A percentile compares a stretch with the other conserved stretches of the same genome.
These are phyloP conservation scores for Raddia distichophylla DNA, from an alignment of 176 grass and related monocot species.

Conservation along the genomic window DNA sequence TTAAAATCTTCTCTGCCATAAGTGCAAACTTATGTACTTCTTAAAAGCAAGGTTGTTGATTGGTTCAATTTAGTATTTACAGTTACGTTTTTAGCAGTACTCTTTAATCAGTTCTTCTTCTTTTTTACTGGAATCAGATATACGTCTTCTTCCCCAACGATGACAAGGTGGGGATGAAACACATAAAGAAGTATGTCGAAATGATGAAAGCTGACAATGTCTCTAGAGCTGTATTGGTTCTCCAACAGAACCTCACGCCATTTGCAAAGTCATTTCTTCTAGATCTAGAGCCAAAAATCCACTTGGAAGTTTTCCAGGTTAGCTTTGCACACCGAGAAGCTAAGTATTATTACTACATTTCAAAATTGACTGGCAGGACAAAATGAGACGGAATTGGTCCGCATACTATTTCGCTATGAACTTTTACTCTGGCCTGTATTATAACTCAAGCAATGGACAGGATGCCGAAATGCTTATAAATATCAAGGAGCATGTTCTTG, in stretches of 20 bases:
- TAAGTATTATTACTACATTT: slow-evolving; percentile 9
- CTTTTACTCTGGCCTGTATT: background rate
- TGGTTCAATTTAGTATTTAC: background rate
- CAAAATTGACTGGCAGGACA: slow-evolving; percentile 15
- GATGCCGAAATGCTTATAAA: slow-evolving; percentile 88
- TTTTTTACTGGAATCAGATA: slow-evolving; percentile 56
- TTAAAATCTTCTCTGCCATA: background rate
- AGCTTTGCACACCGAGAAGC: background rate
- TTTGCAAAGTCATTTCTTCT: slow-evolving; percentile 80
- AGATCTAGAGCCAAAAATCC: slow-evolving; percentile 73
- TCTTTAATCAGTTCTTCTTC: background rate
- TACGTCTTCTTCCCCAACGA: slow-evolving; percentile 97
- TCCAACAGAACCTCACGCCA: slow-evolving; percentile 92
- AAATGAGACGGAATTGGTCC: background rate
- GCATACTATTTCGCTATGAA: background rate
- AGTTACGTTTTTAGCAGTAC: background rate
- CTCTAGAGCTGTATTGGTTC: slow-evolving; percentile 65
- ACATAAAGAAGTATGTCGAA: slow-evolving; percentile 92
- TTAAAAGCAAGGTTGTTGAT: background rate
- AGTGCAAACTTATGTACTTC: background rate
- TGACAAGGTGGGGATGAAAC: slow-evolving; percentile 97
- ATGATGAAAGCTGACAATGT: slow-evolving; percentile 89
- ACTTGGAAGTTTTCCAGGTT: slow-evolving; percentile 91
- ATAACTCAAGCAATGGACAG: slow-evolving; percentile 50
- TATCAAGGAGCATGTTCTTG: slow-evolving; percentile 90